Conservation (phyloP, 495 filamentous ascomycete species). For the Xylaria telfairii region DNA sequence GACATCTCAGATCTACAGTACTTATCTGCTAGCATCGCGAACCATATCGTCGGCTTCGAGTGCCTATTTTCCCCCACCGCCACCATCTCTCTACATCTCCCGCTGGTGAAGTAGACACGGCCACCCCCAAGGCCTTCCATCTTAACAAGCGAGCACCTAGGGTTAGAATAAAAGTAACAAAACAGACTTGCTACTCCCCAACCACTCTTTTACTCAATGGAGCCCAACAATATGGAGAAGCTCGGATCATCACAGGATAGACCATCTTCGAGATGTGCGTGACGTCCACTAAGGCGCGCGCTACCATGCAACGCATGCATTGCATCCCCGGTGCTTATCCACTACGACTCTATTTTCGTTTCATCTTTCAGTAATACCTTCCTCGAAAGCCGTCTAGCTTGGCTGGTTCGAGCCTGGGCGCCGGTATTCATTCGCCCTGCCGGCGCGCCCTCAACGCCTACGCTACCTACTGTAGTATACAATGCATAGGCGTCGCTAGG, state of each 20-base stretch:
- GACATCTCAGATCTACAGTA: neutral
- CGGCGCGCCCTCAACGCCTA: neutral
- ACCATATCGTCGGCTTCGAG: constrained; percentile 5
- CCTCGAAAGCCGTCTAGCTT: neutral
- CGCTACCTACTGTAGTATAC: neutral
- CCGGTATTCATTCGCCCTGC: neutral
- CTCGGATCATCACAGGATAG: neutral
- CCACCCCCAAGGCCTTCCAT: neutral
- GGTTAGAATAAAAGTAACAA: neutral
- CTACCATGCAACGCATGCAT: constrained; percentile 10
- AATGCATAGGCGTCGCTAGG: too few species aligned
- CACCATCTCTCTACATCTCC: neutral
- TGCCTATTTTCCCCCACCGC: constrained; percentile 2
- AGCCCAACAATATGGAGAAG: neutral
- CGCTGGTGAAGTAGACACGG: neutral
- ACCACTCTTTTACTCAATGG: neutral
- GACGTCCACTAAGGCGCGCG: constrained; percentile 10
- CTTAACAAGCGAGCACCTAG: neutral
- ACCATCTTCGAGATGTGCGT: constrained; percentile 7
- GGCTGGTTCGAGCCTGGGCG: neutral
- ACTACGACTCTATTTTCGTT: constrained; percentile 16
- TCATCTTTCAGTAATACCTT: constrained; percentile 22
- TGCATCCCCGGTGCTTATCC: constrained; percentile 2
- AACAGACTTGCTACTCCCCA: neutral
- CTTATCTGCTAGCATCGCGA: neutral